phyloP scores from a whole-genome alignment of 2,329 filamentous ascomycete species.

The Coniochaeta sp. region DNA sequence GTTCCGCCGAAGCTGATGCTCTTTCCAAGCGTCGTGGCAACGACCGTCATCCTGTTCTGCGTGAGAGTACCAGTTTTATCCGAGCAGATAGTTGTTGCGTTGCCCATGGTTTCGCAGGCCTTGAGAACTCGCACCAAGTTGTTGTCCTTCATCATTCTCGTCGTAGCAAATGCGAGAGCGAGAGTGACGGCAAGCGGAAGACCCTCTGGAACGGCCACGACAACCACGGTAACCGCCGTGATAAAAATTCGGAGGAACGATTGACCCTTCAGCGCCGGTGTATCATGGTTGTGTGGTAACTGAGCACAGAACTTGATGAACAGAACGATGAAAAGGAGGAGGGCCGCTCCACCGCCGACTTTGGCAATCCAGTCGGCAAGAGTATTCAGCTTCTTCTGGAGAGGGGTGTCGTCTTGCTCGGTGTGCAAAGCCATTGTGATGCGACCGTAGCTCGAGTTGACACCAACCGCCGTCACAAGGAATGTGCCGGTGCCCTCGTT shows the following conservation, averaged over 20 bases:
- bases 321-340: constrained; percentile 70
- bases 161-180: constrained; percentile 63
- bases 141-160: constrained; percentile 64
- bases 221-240: constrained; percentile 59
- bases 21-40: constrained; percentile 59
- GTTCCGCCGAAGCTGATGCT: constrained; percentile 24
- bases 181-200: constrained; percentile 62
- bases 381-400: constrained; percentile 44
- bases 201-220: constrained; percentile 63
- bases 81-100: constrained; percentile 69
- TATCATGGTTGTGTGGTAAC: constrained; percentile 40
- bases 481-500: constrained; percentile 47
- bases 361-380: constrained; percentile 45
- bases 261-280: constrained; percentile 50
- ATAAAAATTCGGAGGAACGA: constrained; percentile 55
- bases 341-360: constrained; percentile 56
- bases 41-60: constrained; percentile 70
- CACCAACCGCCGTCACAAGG: constrained; percentile 45
- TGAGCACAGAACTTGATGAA: constrained; percentile 69
- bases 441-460: constrained; percentile 46
- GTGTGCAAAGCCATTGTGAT: constrained; percentile 49
- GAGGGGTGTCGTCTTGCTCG: constrained; percentile 43
- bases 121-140: constrained; percentile 63
- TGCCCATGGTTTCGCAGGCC: constrained; percentile 68
- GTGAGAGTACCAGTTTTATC: constrained; percentile 73